Evolutionary conservation across 495 filamentous ascomycete genomes (phyloP), one percentile per base, ranked within the genome.

Genomic region (Tuber brumale): DNA sequence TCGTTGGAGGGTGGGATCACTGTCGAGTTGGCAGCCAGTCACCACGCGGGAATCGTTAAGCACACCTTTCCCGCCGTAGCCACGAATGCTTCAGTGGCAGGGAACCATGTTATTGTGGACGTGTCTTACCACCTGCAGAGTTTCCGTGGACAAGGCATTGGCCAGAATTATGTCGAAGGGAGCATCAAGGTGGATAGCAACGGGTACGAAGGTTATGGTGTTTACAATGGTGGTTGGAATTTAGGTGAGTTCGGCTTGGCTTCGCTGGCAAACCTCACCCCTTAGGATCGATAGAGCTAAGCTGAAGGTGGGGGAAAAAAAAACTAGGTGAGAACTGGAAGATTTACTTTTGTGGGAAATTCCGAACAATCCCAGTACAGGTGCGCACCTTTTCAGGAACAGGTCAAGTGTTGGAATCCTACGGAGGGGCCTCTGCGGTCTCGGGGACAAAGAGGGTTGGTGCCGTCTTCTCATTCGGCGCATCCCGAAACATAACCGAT

Each of bases 51-150:
- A 18, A 85, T 92, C 69, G 89, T 88, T 77, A 87, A 87, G 31
- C 92, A 92, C 82, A 86, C 84, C 0, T 93, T 92, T 76, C 87
- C 90, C 0, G 45, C 82, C 31, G 44, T 74, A 69, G 44, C 35
- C 12, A 51, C 48, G 0, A 72, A 71, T 31, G 84, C 83, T 0
- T 31, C 51, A 1, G 12, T 6, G 51, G n/a, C n/a, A 31, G 83
- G 83, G 72, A 85, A 85, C 27, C 89, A 89, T 73, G 79, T 93
- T 61, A 83, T 93, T 23, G 87, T 93, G 31, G 91, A 93, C 83
- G 88, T 93, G 21, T 92, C 90, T 9, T 91, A 93, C 83, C 88
- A 92, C 37, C 84, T 93, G 69, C 88, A 89, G 39, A 90, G 89
- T 3, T 90, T 86, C 70, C 83, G 90, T 12, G 89, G 89, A 4